phyloP scores from a whole-genome alignment of 345 rosid genomes.

The Corchorus olitorius region DNA sequence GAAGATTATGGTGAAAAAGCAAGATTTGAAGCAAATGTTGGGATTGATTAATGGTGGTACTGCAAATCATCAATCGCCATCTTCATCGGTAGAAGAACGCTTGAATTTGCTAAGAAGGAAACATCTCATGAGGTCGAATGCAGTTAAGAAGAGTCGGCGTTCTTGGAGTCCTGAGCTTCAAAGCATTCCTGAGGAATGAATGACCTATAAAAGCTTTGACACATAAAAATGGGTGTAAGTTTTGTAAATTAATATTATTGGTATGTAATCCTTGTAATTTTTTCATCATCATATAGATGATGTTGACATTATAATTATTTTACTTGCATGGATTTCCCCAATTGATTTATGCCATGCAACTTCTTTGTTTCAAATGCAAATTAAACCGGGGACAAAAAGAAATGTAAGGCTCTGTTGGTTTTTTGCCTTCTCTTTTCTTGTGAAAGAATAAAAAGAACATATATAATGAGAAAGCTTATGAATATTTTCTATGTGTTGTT shows the following conservation, averaged over 20 bases:
- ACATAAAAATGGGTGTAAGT: background rate
- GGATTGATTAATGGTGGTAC: conserved; percentile 25
- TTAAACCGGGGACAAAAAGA: too few species aligned
- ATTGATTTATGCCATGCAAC: too few species aligned
- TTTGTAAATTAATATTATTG: too few species aligned
- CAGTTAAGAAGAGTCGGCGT: conserved; percentile 18
- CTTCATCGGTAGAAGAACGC: conserved; percentile 34
- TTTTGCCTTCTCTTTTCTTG: too few species aligned
- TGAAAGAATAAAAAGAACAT: too few species aligned
- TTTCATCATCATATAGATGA: background rate
- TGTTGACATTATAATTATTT: background rate
- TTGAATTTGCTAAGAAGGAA: conserved; percentile 27
- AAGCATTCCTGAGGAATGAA: conserved; percentile 45
- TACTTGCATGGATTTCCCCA: background rate
- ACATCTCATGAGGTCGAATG: conserved; percentile 8
- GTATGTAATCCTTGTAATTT: background rate
- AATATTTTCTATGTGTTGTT: too few species aligned
- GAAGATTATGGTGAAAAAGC: conserved; percentile 45
- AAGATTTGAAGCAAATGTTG: conserved; percentile 49
- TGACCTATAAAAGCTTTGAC: background rate
- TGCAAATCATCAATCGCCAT: background rate
- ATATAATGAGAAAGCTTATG: too few species aligned
- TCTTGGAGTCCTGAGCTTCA: conserved; percentile 44
- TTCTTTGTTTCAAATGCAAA: too few species aligned
- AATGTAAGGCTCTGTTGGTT: too few species aligned